Evolutionary conservation across 2,329 filamentous ascomycete species (phyloP).

Genomic region (Pestalotiopsis sp.): DNA sequence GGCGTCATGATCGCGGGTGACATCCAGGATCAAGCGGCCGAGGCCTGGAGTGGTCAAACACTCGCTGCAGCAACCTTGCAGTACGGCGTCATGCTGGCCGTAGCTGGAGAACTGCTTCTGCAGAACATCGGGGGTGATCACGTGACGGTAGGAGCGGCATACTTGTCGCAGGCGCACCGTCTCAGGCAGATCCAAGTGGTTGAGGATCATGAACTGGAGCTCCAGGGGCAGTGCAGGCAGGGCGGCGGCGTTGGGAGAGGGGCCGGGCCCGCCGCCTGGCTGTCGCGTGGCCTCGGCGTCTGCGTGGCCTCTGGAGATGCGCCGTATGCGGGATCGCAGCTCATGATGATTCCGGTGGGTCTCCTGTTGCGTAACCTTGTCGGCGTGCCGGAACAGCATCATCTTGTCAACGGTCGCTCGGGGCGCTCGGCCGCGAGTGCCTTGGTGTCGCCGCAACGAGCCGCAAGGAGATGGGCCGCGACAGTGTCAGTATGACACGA

Average conservation of each 20-base stretch:
- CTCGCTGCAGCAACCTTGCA: slow-evolving; percentile 28
- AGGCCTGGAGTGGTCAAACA: slow-evolving; percentile 29
- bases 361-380: not conserved
- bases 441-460: not conserved
- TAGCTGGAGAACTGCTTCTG: slow-evolving; percentile 24
- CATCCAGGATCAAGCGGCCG: slow-evolving; percentile 29
- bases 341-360: not conserved
- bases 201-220: slow-evolving; percentile 29
- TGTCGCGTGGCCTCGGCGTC: not conserved
- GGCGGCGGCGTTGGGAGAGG: too few species aligned
- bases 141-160: slow-evolving; percentile 24
- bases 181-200: slow-evolving; percentile 26
- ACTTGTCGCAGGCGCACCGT: slow-evolving; percentile 26
- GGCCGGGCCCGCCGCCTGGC: not conserved
- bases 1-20: slow-evolving; percentile 16
- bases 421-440: not conserved
- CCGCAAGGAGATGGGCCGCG: not conserved
- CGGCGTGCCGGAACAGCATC: not conserved
- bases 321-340: not conserved
- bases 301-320: not conserved
- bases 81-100: slow-evolving; percentile 18
- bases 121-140: slow-evolving; percentile 29
- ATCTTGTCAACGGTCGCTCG: not conserved
- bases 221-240: slow-evolving; percentile 27
- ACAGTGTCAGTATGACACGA: not conserved